These are phyloP conservation scores for Sideroxylon spinosum DNA, from an alignment of 179 eudicot species.

Conservation along the genomic window DNA sequence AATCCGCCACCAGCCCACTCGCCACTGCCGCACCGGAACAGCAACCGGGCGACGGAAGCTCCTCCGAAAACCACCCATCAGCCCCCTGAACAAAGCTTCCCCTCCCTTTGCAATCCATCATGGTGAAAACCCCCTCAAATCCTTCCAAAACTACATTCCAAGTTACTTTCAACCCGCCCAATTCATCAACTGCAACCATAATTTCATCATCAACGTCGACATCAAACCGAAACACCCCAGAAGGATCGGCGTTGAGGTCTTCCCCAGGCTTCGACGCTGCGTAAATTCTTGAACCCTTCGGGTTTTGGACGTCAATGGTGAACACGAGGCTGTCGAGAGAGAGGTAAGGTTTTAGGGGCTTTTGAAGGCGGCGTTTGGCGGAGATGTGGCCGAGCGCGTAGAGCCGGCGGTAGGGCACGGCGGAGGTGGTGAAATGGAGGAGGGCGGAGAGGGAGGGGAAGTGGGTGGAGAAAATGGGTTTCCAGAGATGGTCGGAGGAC, in stretches of 20 bases:
- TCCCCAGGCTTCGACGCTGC: slow-evolving; percentile 20
- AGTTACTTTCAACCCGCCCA: slow-evolving; percentile 25
- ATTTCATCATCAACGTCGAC: slow-evolving; percentile 16
- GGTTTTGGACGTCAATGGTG: slow-evolving; percentile 22
- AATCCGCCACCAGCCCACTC: slow-evolving; percentile 40
- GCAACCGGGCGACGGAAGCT: slow-evolving; percentile 45
- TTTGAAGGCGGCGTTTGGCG: slow-evolving; percentile 24
- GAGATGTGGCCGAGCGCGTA: slow-evolving; percentile 34
- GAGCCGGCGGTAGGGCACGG: slow-evolving; percentile 28
- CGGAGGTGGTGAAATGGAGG: slow-evolving; percentile 10
- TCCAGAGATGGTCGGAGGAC: slow-evolving; percentile 62
- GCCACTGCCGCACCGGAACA: slow-evolving; percentile 18
- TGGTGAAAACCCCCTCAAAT: slow-evolving; percentile 36
- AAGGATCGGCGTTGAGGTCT: slow-evolving; percentile 16
- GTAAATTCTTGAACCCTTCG: neutral
- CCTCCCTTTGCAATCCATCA: slow-evolving; percentile 43
- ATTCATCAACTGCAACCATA: slow-evolving; percentile 13
- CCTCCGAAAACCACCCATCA: slow-evolving; percentile 49
- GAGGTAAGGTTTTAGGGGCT: slow-evolving; percentile 31
- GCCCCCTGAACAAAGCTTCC: slow-evolving; percentile 32
- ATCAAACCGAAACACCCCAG: slow-evolving; percentile 38
- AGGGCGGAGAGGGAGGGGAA: slow-evolving; percentile 55
- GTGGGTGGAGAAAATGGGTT: slow-evolving; percentile 37
- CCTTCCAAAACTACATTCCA: slow-evolving; percentile 44
- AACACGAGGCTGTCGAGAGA: slow-evolving; percentile 28